Evolutionary conservation across 495 filamentous ascomycete genomes (phyloP).

Genomic region (Neurospora tetraspora): DNA sequence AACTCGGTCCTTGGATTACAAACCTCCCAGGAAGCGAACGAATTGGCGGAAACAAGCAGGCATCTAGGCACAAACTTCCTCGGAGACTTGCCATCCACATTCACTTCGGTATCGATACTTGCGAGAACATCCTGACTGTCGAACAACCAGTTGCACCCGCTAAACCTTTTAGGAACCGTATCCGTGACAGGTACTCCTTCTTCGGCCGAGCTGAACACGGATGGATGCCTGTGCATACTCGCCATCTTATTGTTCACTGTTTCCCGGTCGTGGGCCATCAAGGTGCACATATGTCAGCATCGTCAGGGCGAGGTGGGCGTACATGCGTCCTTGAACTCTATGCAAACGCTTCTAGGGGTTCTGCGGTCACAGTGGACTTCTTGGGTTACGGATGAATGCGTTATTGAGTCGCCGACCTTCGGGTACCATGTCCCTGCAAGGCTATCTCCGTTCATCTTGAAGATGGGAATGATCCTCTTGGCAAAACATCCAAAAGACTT

Average conservation of each 20-base stretch:
- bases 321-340: not conserved
- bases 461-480: not conserved
- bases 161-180: not conserved
- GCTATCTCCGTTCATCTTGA: not conserved
- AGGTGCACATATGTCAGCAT: not conserved
- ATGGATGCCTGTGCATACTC: not conserved
- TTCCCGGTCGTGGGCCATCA: not conserved
- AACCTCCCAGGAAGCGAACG: not conserved
- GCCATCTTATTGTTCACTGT: not conserved
- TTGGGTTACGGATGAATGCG: not conserved
- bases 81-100: not conserved
- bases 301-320: not conserved
- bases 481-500: not conserved
- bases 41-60: not conserved
- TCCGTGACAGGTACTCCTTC: not conserved
- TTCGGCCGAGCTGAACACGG: not conserved
- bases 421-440: not conserved
- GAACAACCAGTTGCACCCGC: not conserved
- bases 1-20: not conserved
- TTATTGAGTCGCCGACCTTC: not conserved
- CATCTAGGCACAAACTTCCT: not conserved
- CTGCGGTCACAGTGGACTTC: not conserved
- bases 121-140: not conserved
- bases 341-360: not conserved
- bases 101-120: not conserved